phyloP scores from a whole-genome alignment of 768 basidiomycete species.

The Collybia nuda region DNA sequence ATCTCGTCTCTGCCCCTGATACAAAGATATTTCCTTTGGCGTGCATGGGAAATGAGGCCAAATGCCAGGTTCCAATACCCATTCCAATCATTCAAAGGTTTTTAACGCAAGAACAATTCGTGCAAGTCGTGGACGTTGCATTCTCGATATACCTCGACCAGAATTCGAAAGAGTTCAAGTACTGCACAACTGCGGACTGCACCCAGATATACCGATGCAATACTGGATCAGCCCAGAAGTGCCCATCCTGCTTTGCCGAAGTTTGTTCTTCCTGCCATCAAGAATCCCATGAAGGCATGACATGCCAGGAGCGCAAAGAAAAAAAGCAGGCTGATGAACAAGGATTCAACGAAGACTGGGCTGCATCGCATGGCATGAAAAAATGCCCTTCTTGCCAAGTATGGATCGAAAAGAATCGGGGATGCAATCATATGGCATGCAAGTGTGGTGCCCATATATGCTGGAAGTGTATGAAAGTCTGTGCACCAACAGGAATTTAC shows the following conservation, averaged over 20 bases:
- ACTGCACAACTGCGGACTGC: conserved; percentile 76
- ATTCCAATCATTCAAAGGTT: conserved; percentile 51
- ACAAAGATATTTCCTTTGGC: conserved; percentile 43
- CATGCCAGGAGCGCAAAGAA: conserved; percentile 30
- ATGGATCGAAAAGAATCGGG: conserved; percentile 48
- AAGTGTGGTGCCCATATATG: conserved; percentile 52
- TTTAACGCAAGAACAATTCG: conserved; percentile 48
- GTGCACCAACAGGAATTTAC: conserved; percentile 12
- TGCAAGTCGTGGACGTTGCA: conserved; percentile 49
- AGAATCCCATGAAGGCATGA: conserved; percentile 51
- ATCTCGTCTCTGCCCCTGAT: conserved; percentile 40
- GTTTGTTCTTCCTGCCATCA: conserved; percentile 51
- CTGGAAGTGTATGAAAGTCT: conserved; percentile 51
- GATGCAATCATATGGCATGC: conserved; percentile 58
- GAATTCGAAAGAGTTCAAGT: conserved; percentile 55
- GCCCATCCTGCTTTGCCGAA: conserved; percentile 50
- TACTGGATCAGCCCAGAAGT: conserved; percentile 31
- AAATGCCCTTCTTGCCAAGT: conserved; percentile 45
- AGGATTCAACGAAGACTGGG: conserved; percentile 39
- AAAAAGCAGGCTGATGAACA: conserved; percentile 40
- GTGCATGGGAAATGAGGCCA: conserved; percentile 61
- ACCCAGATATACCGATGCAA: conserved; percentile 56
- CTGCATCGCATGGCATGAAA: conserved; percentile 36
- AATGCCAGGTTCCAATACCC: conserved; percentile 52
- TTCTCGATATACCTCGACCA: conserved; percentile 55